Conservation (phyloP, 495 filamentous ascomycete genomes). For the Podospora anserina region DNA sequence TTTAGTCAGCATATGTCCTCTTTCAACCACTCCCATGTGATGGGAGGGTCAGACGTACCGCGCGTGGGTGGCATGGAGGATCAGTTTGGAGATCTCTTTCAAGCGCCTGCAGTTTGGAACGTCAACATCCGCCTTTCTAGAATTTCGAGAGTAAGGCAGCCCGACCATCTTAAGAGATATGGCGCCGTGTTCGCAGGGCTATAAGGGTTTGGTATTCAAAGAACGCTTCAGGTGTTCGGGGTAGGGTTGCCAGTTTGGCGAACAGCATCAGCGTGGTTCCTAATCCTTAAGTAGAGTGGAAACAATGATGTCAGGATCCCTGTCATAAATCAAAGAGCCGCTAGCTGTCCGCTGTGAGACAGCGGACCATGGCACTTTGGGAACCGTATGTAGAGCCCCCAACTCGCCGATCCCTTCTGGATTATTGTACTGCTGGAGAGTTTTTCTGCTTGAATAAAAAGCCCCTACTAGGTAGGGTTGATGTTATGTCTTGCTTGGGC, state of each 20-base stretch:
- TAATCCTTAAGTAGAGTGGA: background rate
- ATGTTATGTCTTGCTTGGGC: no score
- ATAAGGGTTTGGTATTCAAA: background rate
- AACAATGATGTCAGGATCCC: slow-evolving; percentile 11
- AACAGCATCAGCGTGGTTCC: background rate
- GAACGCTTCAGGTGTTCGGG: background rate
- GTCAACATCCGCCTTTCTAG: background rate
- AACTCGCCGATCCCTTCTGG: no score
- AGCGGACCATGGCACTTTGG: no score
- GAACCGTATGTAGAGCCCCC: no score
- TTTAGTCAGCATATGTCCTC: slow-evolving; percentile 10
- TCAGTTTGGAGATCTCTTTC: slow-evolving; percentile 70
- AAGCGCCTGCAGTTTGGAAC: slow-evolving; percentile 29
- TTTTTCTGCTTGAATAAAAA: no score
- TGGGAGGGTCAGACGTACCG: slow-evolving; percentile 56
- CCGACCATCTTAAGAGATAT: background rate
- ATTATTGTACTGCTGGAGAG: no score
- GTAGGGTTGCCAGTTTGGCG: background rate
- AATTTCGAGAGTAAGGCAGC: background rate
- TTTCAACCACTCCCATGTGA: background rate
- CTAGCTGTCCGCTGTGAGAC: background rate
- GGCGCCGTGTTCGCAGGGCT: background rate
- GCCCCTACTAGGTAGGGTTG: no score
- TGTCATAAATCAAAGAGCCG: background rate
- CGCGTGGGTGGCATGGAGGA: slow-evolving; percentile 84